Evolutionary conservation across 257 asterid genomes (phyloP).

Genomic region (Craterostigma plantagineum): DNA sequence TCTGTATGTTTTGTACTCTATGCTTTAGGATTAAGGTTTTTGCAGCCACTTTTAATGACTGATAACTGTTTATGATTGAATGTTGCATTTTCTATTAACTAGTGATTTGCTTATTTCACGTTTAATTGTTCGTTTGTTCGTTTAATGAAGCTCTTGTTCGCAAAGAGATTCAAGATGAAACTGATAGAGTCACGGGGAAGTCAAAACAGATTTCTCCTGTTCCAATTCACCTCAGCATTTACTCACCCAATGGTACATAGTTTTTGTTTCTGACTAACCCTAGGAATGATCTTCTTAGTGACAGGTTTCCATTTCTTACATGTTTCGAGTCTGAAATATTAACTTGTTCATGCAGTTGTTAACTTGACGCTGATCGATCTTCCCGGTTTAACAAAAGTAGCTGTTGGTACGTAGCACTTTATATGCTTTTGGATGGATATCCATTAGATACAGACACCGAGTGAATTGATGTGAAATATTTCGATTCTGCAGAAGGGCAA

Average conservation of each 20-base stretch:
- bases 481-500: slow-evolving; percentile 64
- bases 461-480: slow-evolving; percentile 6
- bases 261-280: neutral
- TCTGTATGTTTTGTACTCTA: slow-evolving; percentile 26
- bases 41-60: slow-evolving; percentile 5
- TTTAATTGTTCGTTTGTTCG: neutral
- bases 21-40: slow-evolving; percentile 5
- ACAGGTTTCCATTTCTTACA: neutral
- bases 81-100: too few species aligned
- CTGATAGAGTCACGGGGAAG: slow-evolving; percentile 79
- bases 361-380: slow-evolving; percentile 80
- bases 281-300: neutral
- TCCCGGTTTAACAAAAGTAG: slow-evolving; percentile 92
- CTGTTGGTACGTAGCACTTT: slow-evolving; percentile 50
- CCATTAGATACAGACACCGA: slow-evolving; percentile 3
- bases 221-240: slow-evolving; percentile 88
- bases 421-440: neutral
- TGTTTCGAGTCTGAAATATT: slow-evolving; percentile 5
- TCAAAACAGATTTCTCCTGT: slow-evolving; percentile 73
- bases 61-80: neutral
- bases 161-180: slow-evolving; percentile 80
- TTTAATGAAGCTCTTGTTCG: slow-evolving; percentile 54
- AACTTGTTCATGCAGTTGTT: slow-evolving; percentile 45
- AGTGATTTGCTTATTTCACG: neutral
- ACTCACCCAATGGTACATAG: slow-evolving; percentile 63